phyloP scores from a whole-genome alignment of 371 early-diverging fungal species.

The Syncephalastrum sp. region DNA sequence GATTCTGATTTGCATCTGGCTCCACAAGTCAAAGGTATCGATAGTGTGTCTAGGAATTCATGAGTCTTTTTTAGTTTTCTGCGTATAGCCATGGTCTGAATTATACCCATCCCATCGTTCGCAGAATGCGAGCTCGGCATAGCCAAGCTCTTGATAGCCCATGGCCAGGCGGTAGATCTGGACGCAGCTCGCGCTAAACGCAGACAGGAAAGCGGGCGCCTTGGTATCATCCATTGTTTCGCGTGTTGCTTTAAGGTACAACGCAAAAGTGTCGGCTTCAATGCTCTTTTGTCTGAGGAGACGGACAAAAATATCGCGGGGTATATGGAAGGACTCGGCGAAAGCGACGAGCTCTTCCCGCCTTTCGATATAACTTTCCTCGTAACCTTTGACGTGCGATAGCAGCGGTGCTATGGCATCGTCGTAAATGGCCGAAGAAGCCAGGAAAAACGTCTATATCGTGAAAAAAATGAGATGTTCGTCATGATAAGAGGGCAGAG shows the following conservation, averaged over 20 bases:
- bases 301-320: conserved; percentile 19
- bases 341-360: conserved; percentile 27
- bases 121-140: conserved; percentile 32
- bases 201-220: conserved; percentile 26
- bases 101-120: conserved; percentile 45
- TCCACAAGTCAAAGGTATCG: conserved; percentile 37
- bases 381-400: conserved; percentile 5
- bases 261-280: conserved; percentile 52
- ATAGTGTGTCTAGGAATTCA: conserved; percentile 31
- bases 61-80: not conserved
- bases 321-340: conserved; percentile 34
- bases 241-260: conserved; percentile 31
- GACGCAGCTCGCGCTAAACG: conserved; percentile 38
- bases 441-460: conserved; percentile 38
- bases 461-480: not conserved
- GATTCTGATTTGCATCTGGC: conserved; percentile 5
- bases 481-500: not conserved
- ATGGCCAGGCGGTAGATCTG: conserved; percentile 35
- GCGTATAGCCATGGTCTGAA: not conserved
- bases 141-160: conserved; percentile 30
- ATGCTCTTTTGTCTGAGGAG: conserved; percentile 58
- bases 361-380: conserved; percentile 16
- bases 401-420: conserved; percentile 2
- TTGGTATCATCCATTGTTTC: conserved; percentile 15
- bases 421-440: conserved; percentile 33